Percentiles rank a stretch among this genome's conserved stretches.
Conservation (phyloP, 371 early-diverging fungal genomes). For the Mortierella sp. region DNA sequence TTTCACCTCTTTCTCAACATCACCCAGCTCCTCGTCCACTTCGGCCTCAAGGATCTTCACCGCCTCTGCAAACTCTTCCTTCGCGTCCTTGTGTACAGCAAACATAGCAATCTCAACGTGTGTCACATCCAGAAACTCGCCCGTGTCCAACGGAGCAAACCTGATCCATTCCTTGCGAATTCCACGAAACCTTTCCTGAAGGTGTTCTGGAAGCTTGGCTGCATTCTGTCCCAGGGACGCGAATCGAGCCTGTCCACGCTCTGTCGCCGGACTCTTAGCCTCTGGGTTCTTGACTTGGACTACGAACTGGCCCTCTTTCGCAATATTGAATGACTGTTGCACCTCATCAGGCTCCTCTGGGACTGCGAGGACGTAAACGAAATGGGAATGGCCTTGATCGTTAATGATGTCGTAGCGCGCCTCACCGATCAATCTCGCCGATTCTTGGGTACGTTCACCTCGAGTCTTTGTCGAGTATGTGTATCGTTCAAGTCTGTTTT, state of each 20-base stretch:
- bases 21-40: constrained; percentile 14
- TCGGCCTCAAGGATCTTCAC: constrained; percentile 16
- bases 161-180: constrained; percentile 29
- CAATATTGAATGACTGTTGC: constrained; percentile 61
- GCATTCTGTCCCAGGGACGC: constrained; percentile 20
- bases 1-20: background rate
- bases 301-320: constrained; percentile 59
- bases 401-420: constrained; percentile 23
- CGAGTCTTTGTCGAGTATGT: constrained; percentile 58
- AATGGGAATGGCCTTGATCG: constrained; percentile 41
- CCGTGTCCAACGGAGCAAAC: constrained; percentile 11
- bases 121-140: constrained; percentile 21
- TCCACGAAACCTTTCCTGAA: constrained; percentile 31
- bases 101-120: constrained; percentile 19
- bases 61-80: constrained; percentile 16
- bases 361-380: constrained; percentile 56
- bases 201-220: constrained; percentile 20
- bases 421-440: constrained; percentile 54
- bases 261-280: constrained; percentile 21
- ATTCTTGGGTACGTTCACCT: constrained; percentile 51
- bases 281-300: constrained; percentile 60
- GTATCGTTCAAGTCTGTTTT: constrained; percentile 45
- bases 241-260: constrained; percentile 13
- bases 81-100: constrained; percentile 17
- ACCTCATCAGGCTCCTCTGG: constrained; percentile 56